Evolutionary conservation across 176 grass and related monocot species (phyloP), one percentile per base, ranked within the genome.

Genomic region (Chloris gayana): DNA sequence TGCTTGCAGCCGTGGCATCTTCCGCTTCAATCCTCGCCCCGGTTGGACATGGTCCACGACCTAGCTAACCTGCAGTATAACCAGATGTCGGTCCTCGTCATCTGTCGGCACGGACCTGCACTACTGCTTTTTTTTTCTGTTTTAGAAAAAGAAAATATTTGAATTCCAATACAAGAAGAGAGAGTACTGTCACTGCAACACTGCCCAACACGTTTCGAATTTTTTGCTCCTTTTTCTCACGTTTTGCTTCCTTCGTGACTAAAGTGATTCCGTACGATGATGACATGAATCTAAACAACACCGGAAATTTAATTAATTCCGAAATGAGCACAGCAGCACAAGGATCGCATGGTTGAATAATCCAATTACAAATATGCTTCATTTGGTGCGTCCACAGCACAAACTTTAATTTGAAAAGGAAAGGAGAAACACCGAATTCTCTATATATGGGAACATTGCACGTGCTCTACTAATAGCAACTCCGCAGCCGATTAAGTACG

Each of bases 1-100:
- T 83, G 69, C 74, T 88, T 83, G 60, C 60, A 34, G 61, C 80
- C 59, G 86, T 88, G 80, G 86, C 86, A 73, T 86, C 85, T 53
- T 75, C 34, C 24, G 14, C 67, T 72, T 71, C 35, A 64, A 19
- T 32, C 42, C 60, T 39, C 71, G 6, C 46, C 1, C 24, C 29
- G 1, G 24, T 13, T 47, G 53, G 67, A 59, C 9, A 27, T 26
- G 56, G 74, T 76, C 56, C 38, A 44, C 24, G 24, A 19, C 7
- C 59, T 30, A 33, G 27, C 1, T 5, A 50, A 44, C 41, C 41
- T 44, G 19, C 27, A 15, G 7, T 64, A 45, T 63, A 37, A 7
- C 22, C 15, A 21, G 73, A 37, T 19, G 27, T 29, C 10, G 24
- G 17, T 66, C 14, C 11, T 74, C 51, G 21, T n/a, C n/a, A 56